These are phyloP conservation scores for Aspergillus haitiensis DNA, from an alignment of 495 filamentous ascomycete species.

Conservation along the genomic window DNA sequence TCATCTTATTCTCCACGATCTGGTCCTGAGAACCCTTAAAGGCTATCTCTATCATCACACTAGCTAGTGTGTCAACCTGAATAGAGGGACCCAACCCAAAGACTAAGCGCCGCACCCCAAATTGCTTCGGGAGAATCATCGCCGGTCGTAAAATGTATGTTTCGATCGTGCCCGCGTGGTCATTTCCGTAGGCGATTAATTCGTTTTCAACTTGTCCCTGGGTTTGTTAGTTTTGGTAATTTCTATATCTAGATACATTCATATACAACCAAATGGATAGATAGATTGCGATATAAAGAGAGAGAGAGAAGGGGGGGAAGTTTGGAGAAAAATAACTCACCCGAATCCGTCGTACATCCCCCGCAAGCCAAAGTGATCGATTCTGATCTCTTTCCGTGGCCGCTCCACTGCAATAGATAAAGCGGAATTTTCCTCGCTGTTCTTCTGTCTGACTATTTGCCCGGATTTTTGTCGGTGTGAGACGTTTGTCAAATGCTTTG, in stretches of 20 bases:
- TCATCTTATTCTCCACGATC: slow-evolving; percentile 30
- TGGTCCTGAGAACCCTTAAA: slow-evolving; percentile 35
- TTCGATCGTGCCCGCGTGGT: slow-evolving; percentile 28
- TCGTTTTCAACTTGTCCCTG: slow-evolving; percentile 46
- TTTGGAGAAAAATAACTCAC: slow-evolving; percentile 32
- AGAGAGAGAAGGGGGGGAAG: too few species aligned
- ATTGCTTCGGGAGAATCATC: slow-evolving; percentile 31
- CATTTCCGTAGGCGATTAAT: slow-evolving; percentile 33
- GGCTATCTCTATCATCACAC: slow-evolving; percentile 38
- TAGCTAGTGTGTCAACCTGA: slow-evolving; percentile 41
- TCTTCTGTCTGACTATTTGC: not conserved
- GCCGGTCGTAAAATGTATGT: slow-evolving; percentile 40
- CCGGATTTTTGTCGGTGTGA: not conserved
- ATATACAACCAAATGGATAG: not conserved
- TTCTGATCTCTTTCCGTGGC: slow-evolving; percentile 49
- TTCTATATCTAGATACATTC: not conserved
- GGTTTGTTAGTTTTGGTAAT: not conserved
- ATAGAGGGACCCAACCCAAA: slow-evolving; percentile 27
- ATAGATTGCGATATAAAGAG: not conserved
- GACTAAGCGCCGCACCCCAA: slow-evolving; percentile 26
- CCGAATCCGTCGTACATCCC: slow-evolving; percentile 44
- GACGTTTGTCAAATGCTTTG: slow-evolving; percentile 34
- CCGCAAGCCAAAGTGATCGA: slow-evolving; percentile 43
- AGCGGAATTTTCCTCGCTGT: slow-evolving; percentile 41
- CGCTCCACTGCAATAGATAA: slow-evolving; percentile 52